Base-by-base conservation (phyloP, 148 eudicot species). In the Amaranthus cruentus region DNA sequence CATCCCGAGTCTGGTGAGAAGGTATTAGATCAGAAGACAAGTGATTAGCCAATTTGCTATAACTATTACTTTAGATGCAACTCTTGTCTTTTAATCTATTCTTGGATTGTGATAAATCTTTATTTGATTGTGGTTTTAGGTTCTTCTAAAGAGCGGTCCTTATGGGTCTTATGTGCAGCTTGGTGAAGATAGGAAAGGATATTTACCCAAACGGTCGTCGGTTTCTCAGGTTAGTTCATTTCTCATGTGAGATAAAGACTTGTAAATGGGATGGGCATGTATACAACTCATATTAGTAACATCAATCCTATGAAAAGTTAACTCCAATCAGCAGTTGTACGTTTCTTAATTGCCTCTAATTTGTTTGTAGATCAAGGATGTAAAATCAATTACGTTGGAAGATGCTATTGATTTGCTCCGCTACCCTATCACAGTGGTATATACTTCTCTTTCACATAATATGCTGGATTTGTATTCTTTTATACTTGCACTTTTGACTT, bases 111-210 rank as follows among this genome's bases (percentile, higher is more conserved):
- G 44, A 48, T 51, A 6, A 44, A 55, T n/a, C 47, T 13, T 14
- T 18, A 58, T n/a, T 43, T 71, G 55, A 51, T 14, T 63, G 69
- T 62, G 52, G 14, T 65, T 71, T 66, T 85, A 91, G 99, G 73
- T 95, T 83, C 82, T 91, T 57, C 69, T 91, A 72, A 95, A 95
- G 84, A 74, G 77, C 58, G 99, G 99, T 48, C 99, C 99, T 66
- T 95, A 85, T 77, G 99, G 99, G 72, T 55, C 68, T 80, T 95
- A 95, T 85, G 81, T 92, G 66, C 99, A 95, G 84, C 97, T 95
- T 73, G 97, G 99, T 77, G 99, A 90, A 79, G 96, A 95, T 81
- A 87, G 89, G 74, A 92, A 87, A 80, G 99, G 99, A 72, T 75
- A 86, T 75, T 47, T 72, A 53, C 96, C 96, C 42, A 95, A 95